These are phyloP conservation scores for Nitzschia inconspicua DNA, from an alignment of 108 stramenopile genomes.

Conservation along the genomic window DNA sequence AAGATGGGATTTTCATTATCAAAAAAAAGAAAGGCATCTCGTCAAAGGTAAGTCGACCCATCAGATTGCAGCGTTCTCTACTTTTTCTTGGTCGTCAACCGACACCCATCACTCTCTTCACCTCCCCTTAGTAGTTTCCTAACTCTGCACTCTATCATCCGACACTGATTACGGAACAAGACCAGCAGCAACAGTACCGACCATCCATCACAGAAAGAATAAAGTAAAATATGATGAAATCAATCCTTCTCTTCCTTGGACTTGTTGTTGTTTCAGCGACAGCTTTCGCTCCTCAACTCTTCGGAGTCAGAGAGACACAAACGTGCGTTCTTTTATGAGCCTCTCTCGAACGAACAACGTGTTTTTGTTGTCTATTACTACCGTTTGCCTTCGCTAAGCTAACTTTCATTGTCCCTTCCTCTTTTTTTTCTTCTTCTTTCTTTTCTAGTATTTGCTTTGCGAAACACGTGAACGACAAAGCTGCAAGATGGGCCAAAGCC, in stretches of 20 bases:
- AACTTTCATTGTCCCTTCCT: too few relatives aligned
- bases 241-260: constrained; percentile 45
- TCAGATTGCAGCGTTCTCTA: background rate
- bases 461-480: constrained; percentile 85
- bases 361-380: background rate
- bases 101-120: constrained; percentile 7
- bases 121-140: background rate
- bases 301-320: constrained; percentile 21
- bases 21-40: too few relatives aligned
- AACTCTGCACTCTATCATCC: background rate
- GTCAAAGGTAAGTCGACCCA: too few relatives aligned
- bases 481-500: constrained; percentile 72
- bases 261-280: constrained; percentile 36
- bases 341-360: background rate
- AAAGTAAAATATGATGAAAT: constrained; percentile 52
- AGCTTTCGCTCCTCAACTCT: constrained; percentile 54
- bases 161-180: background rate
- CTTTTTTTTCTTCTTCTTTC: background rate
- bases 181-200: background rate
- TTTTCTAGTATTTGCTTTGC: constrained; percentile 41
- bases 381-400: too few relatives aligned
- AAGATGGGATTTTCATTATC: too few relatives aligned
- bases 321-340: constrained; percentile 16
- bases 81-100: background rate
- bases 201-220: background rate